Conservation (phyloP, 208 protist genomes). For the Trypanosoma brucei region DNA sequence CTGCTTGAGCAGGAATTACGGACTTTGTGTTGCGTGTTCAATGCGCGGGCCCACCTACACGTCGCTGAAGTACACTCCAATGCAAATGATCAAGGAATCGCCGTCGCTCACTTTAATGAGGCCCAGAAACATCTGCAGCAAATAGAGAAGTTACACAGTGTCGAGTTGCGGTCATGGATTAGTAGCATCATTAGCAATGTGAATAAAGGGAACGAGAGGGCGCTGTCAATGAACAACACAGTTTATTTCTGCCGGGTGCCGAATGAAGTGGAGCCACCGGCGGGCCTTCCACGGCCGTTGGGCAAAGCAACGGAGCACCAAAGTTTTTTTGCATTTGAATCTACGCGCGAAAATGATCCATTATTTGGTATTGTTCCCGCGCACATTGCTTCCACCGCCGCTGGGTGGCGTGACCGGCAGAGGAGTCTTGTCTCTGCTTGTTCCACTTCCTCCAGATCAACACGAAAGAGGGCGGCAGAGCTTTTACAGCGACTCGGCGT, state of each 20-base stretch:
- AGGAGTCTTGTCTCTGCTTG: conserved; percentile 43
- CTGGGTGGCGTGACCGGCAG: conserved; percentile 59
- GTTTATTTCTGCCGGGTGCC: conserved; percentile 78
- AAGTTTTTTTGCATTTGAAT: conserved; percentile 52
- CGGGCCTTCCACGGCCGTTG: conserved; percentile 49
- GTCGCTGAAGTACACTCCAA: conserved; percentile 41
- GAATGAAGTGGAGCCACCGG: conserved; percentile 52
- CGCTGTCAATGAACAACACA: conserved; percentile 64
- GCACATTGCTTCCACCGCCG: conserved; percentile 53
- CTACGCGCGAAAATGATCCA: conserved; percentile 62
- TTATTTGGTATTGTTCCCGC: conserved; percentile 85
- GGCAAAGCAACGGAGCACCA: conserved; percentile 51
- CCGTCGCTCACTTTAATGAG: conserved; percentile 66
- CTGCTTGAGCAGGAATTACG: conserved; percentile 43
- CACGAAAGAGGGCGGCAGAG: conserved; percentile 29
- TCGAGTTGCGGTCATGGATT: conserved; percentile 44
- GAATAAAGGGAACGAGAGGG: conserved; percentile 51
- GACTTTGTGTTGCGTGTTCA: conserved; percentile 43
- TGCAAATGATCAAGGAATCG: conserved; percentile 47
- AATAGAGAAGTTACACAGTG: conserved; percentile 47
- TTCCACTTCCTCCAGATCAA: conserved; percentile 27
- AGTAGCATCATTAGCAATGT: conserved; percentile 62
- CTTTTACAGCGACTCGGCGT: conserved; percentile 58
- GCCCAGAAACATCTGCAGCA: conserved; percentile 49
- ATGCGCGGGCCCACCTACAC: conserved; percentile 67